Evolutionary conservation across 2,329 filamentous ascomycete genomes (phyloP).

Genomic region (Phyllosticta citriasiana): DNA sequence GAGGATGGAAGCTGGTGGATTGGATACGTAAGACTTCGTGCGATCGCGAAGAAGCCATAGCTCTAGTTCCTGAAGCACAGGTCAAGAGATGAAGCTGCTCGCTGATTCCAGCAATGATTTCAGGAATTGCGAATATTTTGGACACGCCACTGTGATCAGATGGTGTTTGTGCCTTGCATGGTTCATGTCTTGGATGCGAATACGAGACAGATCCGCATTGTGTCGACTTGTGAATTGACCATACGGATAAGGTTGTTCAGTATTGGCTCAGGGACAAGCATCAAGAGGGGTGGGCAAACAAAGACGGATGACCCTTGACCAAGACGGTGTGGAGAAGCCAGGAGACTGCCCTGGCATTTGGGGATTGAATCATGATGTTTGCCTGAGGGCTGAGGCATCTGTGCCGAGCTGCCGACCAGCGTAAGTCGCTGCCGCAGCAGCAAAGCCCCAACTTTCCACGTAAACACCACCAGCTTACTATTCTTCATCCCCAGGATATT

Average conservation of each 20-base stretch:
- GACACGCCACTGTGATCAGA: too few relatives aligned
- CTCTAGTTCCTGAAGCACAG: not conserved
- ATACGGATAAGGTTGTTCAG: not conserved
- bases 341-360: not conserved
- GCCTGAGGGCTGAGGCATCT: not conserved
- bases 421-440: not conserved
- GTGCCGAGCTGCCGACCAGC: not conserved
- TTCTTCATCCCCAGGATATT: not conserved
- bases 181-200: not conserved
- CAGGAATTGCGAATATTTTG: too few relatives aligned
- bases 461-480: not conserved
- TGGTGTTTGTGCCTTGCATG: not conserved
- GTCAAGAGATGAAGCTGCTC: too few relatives aligned
- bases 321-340: not conserved
- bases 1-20: slow-evolving; percentile 44
- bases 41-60: slow-evolving; percentile 12
- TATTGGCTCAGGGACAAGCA: not conserved
- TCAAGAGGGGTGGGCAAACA: not conserved
- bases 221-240: not conserved
- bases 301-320: not conserved
- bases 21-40: slow-evolving; percentile 38
- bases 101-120: too few relatives aligned
- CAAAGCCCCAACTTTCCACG: not conserved
- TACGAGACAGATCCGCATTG: not conserved
- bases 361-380: not conserved